phyloP scores from a whole-genome alignment of 2,329 filamentous ascomycete genomes.

The Shiraia bambusicola region DNA sequence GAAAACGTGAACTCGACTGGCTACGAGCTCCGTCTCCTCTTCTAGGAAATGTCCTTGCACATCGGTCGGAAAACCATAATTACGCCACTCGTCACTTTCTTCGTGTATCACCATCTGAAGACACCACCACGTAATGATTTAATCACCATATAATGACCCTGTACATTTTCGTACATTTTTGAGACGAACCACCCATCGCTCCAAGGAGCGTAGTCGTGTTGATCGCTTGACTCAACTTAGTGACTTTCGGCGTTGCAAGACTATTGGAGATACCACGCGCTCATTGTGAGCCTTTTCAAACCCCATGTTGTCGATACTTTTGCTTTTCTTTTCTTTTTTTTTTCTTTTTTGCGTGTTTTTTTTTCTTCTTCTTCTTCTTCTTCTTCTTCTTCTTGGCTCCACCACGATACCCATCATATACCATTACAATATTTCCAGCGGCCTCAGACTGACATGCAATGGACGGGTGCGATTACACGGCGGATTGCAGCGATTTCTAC shows the following conservation, averaged over 20 bases:
- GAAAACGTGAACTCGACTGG: constrained; percentile 49
- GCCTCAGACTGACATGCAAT: constrained; percentile 28
- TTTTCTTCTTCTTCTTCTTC: too few relatives aligned
- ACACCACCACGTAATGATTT: constrained; percentile 13
- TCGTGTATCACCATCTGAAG: constrained; percentile 13
- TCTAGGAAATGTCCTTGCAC: constrained; percentile 32
- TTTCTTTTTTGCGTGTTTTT: too few relatives aligned
- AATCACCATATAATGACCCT: constrained; percentile 35
- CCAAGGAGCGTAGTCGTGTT: constrained; percentile 17
- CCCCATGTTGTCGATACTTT: constrained; percentile 24
- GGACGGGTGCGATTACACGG: constrained; percentile 21
- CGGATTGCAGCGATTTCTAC: constrained; percentile 13
- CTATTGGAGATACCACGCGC: constrained; percentile 33
- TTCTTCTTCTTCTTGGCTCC: constrained; percentile 26
- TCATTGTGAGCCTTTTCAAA: constrained; percentile 23
- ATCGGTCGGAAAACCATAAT: constrained; percentile 1
- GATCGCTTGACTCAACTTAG: constrained; percentile 10
- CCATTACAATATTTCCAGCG: constrained; percentile 24
- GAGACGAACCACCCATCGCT: constrained; percentile 17
- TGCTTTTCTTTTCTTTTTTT: constrained; percentile 21
- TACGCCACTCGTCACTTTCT: constrained; percentile 10
- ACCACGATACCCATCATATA: constrained; percentile 45
- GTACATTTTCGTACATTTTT: constrained; percentile 34
- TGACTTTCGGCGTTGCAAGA: constrained; percentile 22
- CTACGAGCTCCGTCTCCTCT: constrained; percentile 54